Base-by-base conservation (phyloP, 345 rosid genomes). In the Melastoma malabathricum region DNA sequence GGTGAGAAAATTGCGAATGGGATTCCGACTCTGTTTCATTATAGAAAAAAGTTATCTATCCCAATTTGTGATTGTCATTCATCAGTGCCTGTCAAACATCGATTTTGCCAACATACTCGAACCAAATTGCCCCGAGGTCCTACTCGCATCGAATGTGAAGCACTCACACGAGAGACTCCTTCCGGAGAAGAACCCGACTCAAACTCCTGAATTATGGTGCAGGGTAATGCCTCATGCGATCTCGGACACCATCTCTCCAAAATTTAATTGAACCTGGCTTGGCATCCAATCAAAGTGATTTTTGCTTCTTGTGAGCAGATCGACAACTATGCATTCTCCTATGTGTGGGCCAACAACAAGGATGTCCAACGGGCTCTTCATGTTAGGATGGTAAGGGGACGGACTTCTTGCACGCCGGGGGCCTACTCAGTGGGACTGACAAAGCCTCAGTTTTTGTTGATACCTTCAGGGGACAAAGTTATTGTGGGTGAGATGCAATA, bases 261-360 rank as follows among this genome's bases (percentile, higher is more conserved):
- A 27, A 27, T 27, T 27, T 27, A 27, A 6, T 6, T 27, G 3
- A 3, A 27, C 3, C 31, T 27, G 31, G 38, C 38, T 29, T 29
- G 6, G 38, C 6, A 23, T 18, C 20, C n/a, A n/a, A 20, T 53
- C 41, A 15, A 18, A 50, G 41, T 50, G 10, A 27, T 14, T 4
- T 27, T n/a, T 25, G 27, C 17, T 19, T 18, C 3, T 43, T 29
- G 12, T 16, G 18, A 43, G 48, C 23, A 73, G 75, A 0, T 2
- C 1, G 18, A 59, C 23, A 23, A 64, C 17, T 49, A 61, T 5
- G 2, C 47, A 0, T 51, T 9, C 19, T 12, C 48, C 1, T 44
- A 27, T 25, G 23, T 15, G 10, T 75, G 80, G 80, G 64, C 76
- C 2, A 75, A 75, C 43, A 66, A 71, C 25, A 48, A 46, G 25